Percentiles rank a stretch among this genome's conserved stretches.
These are phyloP conservation scores for Starmerella lactis-condensi DNA, from an alignment of 805 yeast species.

Conservation along the genomic window DNA sequence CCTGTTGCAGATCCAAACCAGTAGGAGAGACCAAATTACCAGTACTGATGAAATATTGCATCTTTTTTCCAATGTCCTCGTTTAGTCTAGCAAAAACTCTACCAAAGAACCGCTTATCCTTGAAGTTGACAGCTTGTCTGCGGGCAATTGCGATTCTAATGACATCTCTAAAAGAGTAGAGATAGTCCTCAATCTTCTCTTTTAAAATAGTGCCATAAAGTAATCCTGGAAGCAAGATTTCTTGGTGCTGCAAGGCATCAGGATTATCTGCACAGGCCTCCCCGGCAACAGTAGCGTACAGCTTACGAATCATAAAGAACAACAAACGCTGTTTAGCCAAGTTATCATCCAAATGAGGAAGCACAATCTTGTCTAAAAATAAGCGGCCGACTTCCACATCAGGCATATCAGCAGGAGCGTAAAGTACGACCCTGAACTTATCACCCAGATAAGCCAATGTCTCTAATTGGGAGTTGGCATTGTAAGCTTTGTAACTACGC, in stretches of 20 bases:
- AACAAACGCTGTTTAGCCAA: constrained; percentile 73
- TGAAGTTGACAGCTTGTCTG: constrained; percentile 60
- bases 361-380: constrained; percentile 62
- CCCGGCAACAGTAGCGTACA: constrained; percentile 87
- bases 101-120: constrained; percentile 64
- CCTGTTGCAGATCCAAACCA: constrained; percentile 94
- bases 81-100: constrained; percentile 62
- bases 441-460: constrained; percentile 90
- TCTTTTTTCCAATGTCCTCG: constrained; percentile 85
- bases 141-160: constrained; percentile 65
- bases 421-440: constrained; percentile 84
- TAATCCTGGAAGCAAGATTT: constrained; percentile 86
- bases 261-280: constrained; percentile 96
- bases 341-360: constrained; percentile 64
- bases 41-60: constrained; percentile 86
- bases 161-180: constrained; percentile 53
- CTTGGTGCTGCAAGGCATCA: constrained; percentile 98
- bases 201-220: constrained; percentile 90
- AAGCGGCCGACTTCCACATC: constrained; percentile 84
- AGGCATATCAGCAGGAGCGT: constrained; percentile 69
- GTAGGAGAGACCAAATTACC: constrained; percentile 95
- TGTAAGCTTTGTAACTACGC: constrained; percentile 71
- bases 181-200: constrained; percentile 88
- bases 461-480: constrained; percentile 60
- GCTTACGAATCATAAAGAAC: constrained; percentile 85